phyloP scores from a whole-genome alignment of 768 basidiomycete genomes.

The Sarcodon aspratus region DNA sequence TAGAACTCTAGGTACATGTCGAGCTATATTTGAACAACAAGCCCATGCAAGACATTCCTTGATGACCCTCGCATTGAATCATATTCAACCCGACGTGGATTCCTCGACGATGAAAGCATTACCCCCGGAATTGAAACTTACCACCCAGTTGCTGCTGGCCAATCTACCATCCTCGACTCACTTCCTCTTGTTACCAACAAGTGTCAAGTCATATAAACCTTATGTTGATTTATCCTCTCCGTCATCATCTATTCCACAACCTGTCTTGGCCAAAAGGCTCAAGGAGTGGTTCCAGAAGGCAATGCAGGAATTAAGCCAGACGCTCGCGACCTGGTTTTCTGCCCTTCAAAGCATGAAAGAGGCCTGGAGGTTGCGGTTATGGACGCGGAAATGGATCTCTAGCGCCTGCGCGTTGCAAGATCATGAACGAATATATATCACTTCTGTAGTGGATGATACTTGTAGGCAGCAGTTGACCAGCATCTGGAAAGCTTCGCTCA shows the following conservation, averaged over 20 bases:
- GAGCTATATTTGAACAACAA: slow-evolving; percentile 41
- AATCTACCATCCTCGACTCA: slow-evolving; percentile 77
- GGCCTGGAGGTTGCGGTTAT: slow-evolving; percentile 60
- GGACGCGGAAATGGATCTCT: slow-evolving; percentile 33
- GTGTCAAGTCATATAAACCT: slow-evolving; percentile 71
- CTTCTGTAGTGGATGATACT: slow-evolving; percentile 36
- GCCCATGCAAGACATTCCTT: slow-evolving; percentile 27
- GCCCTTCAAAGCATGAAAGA: slow-evolving; percentile 49
- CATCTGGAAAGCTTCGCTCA: slow-evolving; percentile 48
- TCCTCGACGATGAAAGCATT: slow-evolving; percentile 15
- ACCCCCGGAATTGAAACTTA: slow-evolving; percentile 45
- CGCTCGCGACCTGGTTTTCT: slow-evolving; percentile 45
- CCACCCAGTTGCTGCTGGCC: slow-evolving; percentile 55
- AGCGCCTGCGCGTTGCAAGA: slow-evolving; percentile 30
- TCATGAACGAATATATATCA: slow-evolving; percentile 34
- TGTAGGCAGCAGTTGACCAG: slow-evolving; percentile 39
- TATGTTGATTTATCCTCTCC: slow-evolving; percentile 66
- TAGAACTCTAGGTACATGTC: slow-evolving; percentile 44
- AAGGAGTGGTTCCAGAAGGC: slow-evolving; percentile 56
- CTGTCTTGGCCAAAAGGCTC: slow-evolving; percentile 34
- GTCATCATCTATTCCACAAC: slow-evolving; percentile 36
- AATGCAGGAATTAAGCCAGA: slow-evolving; percentile 27
- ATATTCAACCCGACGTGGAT: slow-evolving; percentile 44
- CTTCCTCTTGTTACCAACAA: slow-evolving; percentile 62
- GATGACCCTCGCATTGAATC: slow-evolving; percentile 43